These are phyloP conservation scores for Phytophthora europaea DNA, from an alignment of 352 stramenopile genomes.

Conservation along the genomic window DNA sequence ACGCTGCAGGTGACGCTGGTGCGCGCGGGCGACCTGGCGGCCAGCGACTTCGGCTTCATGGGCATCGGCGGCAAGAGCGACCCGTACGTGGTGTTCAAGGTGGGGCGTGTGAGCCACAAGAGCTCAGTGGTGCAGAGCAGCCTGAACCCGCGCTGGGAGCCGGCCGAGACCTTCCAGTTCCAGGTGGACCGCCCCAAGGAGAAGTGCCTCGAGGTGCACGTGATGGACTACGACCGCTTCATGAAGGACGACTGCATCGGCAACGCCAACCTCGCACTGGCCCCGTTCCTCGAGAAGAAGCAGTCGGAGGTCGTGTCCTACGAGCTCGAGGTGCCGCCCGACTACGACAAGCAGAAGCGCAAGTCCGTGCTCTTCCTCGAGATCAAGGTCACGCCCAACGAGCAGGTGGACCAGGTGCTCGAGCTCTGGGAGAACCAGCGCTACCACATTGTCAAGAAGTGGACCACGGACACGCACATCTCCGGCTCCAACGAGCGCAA, in stretches of 20 bases:
- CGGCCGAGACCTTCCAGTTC: constrained; percentile 73
- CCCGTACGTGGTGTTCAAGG: constrained; percentile 76
- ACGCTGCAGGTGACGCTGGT: constrained; percentile 70
- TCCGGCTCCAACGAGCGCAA: constrained; percentile 67
- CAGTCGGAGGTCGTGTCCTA: constrained; percentile 64
- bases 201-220: constrained; percentile 59
- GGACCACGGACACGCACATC: constrained; percentile 70
- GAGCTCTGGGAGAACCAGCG: constrained; percentile 90
- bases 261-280: constrained; percentile 56
- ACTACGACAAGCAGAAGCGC: constrained; percentile 71
- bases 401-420: constrained; percentile 69
- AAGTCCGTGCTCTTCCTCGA: constrained; percentile 71
- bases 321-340: constrained; percentile 57
- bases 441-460: constrained; percentile 83
- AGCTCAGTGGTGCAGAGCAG: constrained; percentile 56
- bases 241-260: constrained; percentile 70
- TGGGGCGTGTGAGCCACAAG: constrained; percentile 60
- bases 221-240: constrained; percentile 77
- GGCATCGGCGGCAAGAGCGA: constrained; percentile 81
- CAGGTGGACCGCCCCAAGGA: constrained; percentile 71
- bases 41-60: constrained; percentile 75
- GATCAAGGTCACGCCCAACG: constrained; percentile 59
- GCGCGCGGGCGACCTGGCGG: constrained; percentile 56
- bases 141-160: constrained; percentile 68
- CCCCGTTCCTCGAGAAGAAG: constrained; percentile 60